These are phyloP conservation scores for Phytophthora crassamura DNA, from an alignment of 352 stramenopile genomes.

Conservation along the genomic window DNA sequence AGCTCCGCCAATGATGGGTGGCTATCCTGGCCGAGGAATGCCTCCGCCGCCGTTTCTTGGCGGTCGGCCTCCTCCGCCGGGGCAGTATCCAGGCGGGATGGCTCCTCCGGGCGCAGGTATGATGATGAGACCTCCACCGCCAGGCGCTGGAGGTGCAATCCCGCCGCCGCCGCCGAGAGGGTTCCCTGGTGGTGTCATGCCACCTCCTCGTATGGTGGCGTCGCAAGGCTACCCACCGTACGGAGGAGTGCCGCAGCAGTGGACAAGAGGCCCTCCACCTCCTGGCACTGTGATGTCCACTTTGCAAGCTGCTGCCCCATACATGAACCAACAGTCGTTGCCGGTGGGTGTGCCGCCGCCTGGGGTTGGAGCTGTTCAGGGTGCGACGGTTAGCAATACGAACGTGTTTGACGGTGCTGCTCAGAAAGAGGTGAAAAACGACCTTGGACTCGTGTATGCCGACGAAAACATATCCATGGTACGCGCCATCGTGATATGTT, in stretches of 20 bases:
- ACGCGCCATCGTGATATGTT: slow-evolving; percentile 10
- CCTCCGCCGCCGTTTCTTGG: slow-evolving; percentile 53
- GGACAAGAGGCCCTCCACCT: slow-evolving; percentile 27
- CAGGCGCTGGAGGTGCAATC: slow-evolving; percentile 36
- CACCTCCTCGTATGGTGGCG: slow-evolving; percentile 36
- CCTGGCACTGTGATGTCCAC: slow-evolving; percentile 26
- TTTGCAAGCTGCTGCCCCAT: slow-evolving; percentile 27
- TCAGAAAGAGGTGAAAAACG: slow-evolving; percentile 41
- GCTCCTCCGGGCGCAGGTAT: slow-evolving; percentile 46
- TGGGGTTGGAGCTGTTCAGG: slow-evolving; percentile 8
- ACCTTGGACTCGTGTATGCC: slow-evolving; percentile 58
- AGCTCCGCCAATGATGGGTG: slow-evolving; percentile 43
- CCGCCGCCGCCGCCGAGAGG: slow-evolving; percentile 40
- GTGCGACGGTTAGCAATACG: slow-evolving; percentile 30
- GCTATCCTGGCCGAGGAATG: slow-evolving; percentile 53
- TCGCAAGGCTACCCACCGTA: slow-evolving; percentile 35
- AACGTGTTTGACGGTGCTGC: slow-evolving; percentile 41
- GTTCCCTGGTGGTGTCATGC: slow-evolving; percentile 49
- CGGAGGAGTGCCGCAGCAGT: slow-evolving; percentile 35
- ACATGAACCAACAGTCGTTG: slow-evolving; percentile 31
- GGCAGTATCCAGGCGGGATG: slow-evolving; percentile 50
- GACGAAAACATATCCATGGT: slow-evolving; percentile 72
- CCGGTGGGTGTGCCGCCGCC: slow-evolving; percentile 6
- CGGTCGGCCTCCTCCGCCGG: slow-evolving; percentile 48
- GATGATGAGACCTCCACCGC: slow-evolving; percentile 58